Evolutionary conservation across 176 grass and related monocot genomes (phyloP).

Genomic region (Typha latifolia): DNA sequence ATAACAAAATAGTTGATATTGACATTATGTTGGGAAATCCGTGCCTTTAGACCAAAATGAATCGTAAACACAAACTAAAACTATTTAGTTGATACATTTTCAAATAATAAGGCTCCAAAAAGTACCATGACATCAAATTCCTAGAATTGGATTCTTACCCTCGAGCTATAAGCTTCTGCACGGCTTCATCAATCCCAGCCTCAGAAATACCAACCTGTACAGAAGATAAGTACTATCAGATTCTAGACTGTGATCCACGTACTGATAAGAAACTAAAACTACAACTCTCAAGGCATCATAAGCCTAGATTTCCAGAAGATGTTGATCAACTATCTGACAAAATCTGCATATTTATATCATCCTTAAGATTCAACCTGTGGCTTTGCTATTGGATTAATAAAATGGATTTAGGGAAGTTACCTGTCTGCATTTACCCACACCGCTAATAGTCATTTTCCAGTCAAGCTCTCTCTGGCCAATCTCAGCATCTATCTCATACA

Average conservation of each 20-base stretch:
- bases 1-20: no score
- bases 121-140: not conserved
- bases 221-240: not conserved
- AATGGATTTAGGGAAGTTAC: slow-evolving; percentile 17
- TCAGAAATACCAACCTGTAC: slow-evolving; percentile 91
- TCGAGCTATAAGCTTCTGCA: slow-evolving; percentile 68
- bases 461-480: slow-evolving; percentile 84
- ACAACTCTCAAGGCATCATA: no score
- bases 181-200: slow-evolving; percentile 76
- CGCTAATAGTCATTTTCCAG: slow-evolving; percentile 96
- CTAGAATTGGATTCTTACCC: slow-evolving; percentile 41
- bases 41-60: no score
- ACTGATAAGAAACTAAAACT: no score
- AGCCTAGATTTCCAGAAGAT: no score
- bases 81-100: no score
- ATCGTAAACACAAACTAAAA: no score
- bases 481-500: slow-evolving; percentile 96
- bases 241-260: no score
- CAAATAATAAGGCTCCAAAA: not conserved
- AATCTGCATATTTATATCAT: no score
- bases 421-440: slow-evolving; percentile 96
- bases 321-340: no score
- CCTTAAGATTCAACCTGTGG: not conserved
- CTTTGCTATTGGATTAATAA: not conserved
- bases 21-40: no score